Conservation (phyloP, 2,329 filamentous ascomycete genomes). For the Colletotrichum musae region DNA sequence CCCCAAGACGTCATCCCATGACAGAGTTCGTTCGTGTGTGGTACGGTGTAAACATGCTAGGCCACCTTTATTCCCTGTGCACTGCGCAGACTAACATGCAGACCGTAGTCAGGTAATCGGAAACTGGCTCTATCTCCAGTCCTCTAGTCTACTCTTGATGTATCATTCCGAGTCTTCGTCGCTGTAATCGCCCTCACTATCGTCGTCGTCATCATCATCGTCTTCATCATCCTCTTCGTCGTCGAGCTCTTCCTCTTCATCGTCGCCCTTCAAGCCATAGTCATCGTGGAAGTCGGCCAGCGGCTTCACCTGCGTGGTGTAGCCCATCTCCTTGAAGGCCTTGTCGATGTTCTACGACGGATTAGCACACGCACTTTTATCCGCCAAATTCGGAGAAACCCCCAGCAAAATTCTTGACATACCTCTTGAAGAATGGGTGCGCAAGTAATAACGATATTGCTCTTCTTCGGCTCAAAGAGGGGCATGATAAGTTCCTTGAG, state of each 20-base stretch:
- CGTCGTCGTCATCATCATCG: slow-evolving; percentile 62
- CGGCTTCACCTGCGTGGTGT: slow-evolving; percentile 81
- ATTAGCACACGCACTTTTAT: slow-evolving; percentile 10
- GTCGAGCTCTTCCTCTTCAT: slow-evolving; percentile 71
- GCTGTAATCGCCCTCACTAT: slow-evolving; percentile 59
- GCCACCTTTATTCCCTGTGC: no score
- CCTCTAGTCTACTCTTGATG: slow-evolving; percentile 25
- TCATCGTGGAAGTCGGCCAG: slow-evolving; percentile 89
- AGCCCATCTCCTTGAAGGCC: slow-evolving; percentile 82
- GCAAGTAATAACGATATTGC: slow-evolving; percentile 91
- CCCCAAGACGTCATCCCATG: no score
- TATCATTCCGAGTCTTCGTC: slow-evolving; percentile 50
- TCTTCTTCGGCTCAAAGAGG: slow-evolving; percentile 83
- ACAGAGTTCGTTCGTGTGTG: no score
- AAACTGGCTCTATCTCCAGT: slow-evolving; percentile 17
- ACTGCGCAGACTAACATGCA: no score
- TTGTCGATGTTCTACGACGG: slow-evolving; percentile 76
- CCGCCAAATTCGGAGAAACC: slow-evolving; percentile 24
- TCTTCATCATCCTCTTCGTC: slow-evolving; percentile 72
- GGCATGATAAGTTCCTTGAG: slow-evolving; percentile 83
- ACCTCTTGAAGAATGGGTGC: slow-evolving; percentile 89
- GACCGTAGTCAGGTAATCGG: neutral
- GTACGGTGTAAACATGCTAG: no score
- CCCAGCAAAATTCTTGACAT: slow-evolving; percentile 52
- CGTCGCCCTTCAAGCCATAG: slow-evolving; percentile 81